Evolutionary conservation across 148 eudicot species (phyloP).

Genomic region (Rhododendron ovatum): DNA sequence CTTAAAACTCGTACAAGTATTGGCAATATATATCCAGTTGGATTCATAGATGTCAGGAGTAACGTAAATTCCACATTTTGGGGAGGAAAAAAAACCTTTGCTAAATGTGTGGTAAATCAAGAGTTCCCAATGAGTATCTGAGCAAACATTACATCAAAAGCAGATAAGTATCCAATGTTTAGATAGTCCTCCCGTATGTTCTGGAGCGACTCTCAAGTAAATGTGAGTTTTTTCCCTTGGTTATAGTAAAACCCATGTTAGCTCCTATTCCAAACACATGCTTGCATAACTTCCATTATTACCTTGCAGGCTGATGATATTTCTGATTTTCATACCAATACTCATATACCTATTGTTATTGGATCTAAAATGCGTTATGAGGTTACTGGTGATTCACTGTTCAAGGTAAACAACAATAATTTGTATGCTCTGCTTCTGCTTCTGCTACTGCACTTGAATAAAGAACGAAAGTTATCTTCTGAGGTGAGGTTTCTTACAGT

Average conservation of each 20-base stretch:
- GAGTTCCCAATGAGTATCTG: not conserved
- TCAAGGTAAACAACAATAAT: conserved; percentile 45
- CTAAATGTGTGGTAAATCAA: not conserved
- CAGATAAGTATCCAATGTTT: not conserved
- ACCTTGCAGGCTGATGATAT: conserved; percentile 64
- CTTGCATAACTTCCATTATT: not conserved
- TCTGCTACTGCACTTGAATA: not conserved
- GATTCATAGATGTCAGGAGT: not conserved
- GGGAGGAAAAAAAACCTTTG: not conserved
- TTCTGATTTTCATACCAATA: conserved; percentile 76
- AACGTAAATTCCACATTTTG: not conserved
- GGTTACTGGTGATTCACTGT: conserved; percentile 81
- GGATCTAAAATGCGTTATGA: conserved; percentile 94
- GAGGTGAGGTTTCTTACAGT: not conserved
- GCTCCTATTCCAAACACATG: not conserved
- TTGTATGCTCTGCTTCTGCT: not conserved
- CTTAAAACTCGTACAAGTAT: not conserved
- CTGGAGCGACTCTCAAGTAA: not conserved
- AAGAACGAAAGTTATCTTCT: not conserved
- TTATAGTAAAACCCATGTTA: not conserved
- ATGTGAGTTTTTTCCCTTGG: not conserved
- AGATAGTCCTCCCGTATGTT: not conserved
- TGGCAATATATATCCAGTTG: not conserved
- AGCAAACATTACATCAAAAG: not conserved
- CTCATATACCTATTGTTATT: conserved; percentile 82